Base-by-base conservation (phyloP, 805 yeast genomes). In the Zygosaccharomyces bisporus region DNA sequence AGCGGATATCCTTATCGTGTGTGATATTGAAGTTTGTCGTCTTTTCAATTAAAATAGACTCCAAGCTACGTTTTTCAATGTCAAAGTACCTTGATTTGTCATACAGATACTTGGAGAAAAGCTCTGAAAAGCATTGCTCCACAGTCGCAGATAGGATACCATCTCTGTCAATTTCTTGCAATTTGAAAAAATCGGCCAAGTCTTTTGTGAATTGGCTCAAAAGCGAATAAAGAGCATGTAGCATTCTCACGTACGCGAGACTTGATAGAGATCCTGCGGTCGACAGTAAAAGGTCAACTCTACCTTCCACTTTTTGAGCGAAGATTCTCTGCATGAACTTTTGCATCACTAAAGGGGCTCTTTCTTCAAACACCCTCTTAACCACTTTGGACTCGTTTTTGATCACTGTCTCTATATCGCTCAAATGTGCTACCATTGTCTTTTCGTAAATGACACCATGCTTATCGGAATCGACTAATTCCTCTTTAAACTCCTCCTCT, bases 341-440 rank as follows among this genome's bases (percentile, higher is more conserved):
- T 39, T 77, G 75, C 34, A 88, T 61, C 1, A 89, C 96, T 25
- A 75, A 73, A 1, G 66, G 47, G 1, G 78, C 73, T 2, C 90
- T 84, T 51, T 80, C 76, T 48, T 72, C 77, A 58, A 93, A 93
- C 1, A 89, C 91, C 40, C 79, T 80, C 38, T 74, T 71, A 14
- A 89, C 84, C 32, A 86, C 73, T 34, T 81, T 78, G 0, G 91
- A 81, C 63, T 90, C 95, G 16, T 81, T 77, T 47, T 77, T 74
- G 17, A 87, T 75, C 6, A 83, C 79, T 2, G 77, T 71, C 38
- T 74, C 72, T 32, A 81, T 71, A 32, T 80, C 79, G 41, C 77
- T 75, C 17, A 86, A 67, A 30, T 83, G 63, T 9, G 66, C 62
- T 14, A 73, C 71, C 4, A 87, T 75, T 6, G 73, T 66, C 8